Base-by-base conservation (phyloP, 116 monocot genomes). In the Papilionanthe hybrid region DNA sequence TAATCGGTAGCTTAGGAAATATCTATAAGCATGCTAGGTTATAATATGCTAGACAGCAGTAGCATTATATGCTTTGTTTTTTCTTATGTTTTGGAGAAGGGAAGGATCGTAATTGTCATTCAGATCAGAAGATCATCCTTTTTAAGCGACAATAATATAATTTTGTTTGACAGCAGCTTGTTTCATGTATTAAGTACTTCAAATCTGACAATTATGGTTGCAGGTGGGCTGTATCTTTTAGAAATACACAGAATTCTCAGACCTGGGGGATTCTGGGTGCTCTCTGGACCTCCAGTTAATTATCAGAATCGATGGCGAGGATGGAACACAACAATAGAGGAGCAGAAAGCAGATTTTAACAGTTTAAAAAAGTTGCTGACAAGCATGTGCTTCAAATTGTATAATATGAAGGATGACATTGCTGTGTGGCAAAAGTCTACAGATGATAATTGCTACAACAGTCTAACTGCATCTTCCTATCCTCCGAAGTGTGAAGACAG, bases 311-410 rank as follows among this genome's bases (percentile, higher is more conserved):
- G 94, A 30, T 97, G 94, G 94, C 83, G 84, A n/a, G 97, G 97
- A 45, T 97, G 97, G 97, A 91, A 97, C 80, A 97, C 97, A 15
- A 97, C 97, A 69, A 79, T 86, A 20, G 86, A 86, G 45, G 92
- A 88, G 43, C 94, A 97, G 81, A 92, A 94, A 80, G 56, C 89
- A 63, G 89, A 97, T 79, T 89, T 92, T 75, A 85, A 94, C 80
- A 86, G 88, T 29, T 77, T 97, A 42, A 94, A 94, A 73, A 92
- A 86, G 84, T 77, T 91, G 68, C 84, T 97, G 28, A 89, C 85
- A 2, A 87, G 83, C 87, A 89, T 97, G 97, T 97, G 97, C 83
- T 97, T 97, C 84, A 97, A 91, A 84, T 81, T 94, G 43, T 94
- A 94, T 85, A 92, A 84, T 48, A 88, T 81, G 69, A 97, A 94